These are phyloP conservation scores for Knufia fluminis DNA, from an alignment of 2,329 filamentous ascomycete genomes.

Conservation along the genomic window DNA sequence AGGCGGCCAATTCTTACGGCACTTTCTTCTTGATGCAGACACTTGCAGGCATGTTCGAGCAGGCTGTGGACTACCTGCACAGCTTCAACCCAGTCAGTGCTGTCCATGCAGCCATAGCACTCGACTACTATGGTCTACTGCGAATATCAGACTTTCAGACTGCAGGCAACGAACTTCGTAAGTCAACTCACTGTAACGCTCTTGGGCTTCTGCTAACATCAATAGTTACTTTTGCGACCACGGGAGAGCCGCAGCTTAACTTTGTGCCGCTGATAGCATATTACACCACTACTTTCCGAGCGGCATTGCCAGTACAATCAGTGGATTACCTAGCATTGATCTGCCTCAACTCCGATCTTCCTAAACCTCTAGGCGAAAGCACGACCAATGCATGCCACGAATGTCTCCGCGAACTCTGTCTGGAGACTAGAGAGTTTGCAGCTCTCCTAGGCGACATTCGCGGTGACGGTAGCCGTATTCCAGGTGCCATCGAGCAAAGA, in stretches of 20 bases:
- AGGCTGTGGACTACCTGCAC: constrained; percentile 85
- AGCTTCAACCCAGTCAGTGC: constrained; percentile 85
- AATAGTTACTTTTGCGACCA: constrained; percentile 46
- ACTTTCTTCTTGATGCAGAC: constrained; percentile 92
- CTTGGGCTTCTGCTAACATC: constrained; percentile 17
- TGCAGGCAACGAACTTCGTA: constrained; percentile 59
- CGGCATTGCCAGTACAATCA: constrained; percentile 77
- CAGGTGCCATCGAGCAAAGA: constrained; percentile 78
- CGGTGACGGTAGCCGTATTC: constrained; percentile 73
- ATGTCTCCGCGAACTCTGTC: constrained; percentile 80
- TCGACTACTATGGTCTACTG: constrained; percentile 82
- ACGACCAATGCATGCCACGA: constrained; percentile 82
- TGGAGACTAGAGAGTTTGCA: constrained; percentile 96
- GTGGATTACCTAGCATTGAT: constrained; percentile 90
- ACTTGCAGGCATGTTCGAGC: constrained; percentile 85
- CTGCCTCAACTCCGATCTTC: constrained; percentile 79
- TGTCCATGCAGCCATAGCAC: constrained; percentile 84
- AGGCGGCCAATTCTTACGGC: constrained; percentile 70
- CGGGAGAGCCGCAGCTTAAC: constrained; percentile 66
- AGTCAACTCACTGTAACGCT: constrained; percentile 27
- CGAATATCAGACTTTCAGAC: constrained; percentile 74
- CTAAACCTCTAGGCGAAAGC: constrained; percentile 61
- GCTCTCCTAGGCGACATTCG: constrained; percentile 86
- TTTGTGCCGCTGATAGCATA: constrained; percentile 89
- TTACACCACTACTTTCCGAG: constrained; percentile 92